A percentile compares a stretch with the other conserved stretches of the same genome.
These are phyloP conservation scores for Ustilago tritici DNA, from an alignment of 1,284 basidiomycete genomes.

Conservation along the genomic window DNA sequence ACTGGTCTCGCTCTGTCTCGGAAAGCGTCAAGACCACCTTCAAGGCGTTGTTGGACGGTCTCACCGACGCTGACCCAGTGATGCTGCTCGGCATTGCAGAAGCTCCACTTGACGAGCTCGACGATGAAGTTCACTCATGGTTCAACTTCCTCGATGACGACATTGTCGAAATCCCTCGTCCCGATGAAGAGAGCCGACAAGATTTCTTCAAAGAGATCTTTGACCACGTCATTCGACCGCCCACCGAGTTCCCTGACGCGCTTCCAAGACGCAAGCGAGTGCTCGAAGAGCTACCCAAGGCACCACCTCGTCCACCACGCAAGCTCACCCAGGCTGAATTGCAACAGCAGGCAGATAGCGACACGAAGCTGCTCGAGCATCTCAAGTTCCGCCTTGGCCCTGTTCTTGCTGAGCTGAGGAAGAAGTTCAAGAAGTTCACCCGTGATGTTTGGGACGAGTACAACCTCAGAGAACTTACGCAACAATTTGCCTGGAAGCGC, in stretches of 20 bases:
- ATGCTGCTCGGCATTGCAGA: conserved; percentile 90
- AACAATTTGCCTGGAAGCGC: conserved; percentile 62
- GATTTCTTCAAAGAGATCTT: conserved; percentile 79
- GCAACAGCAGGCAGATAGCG: conserved; percentile 83
- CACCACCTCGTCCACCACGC: conserved; percentile 87
- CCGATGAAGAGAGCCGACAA: conserved; percentile 74
- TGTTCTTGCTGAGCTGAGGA: conserved; percentile 87
- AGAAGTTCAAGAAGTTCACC: conserved; percentile 91
- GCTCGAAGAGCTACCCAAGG: conserved; percentile 86
- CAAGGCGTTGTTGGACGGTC: conserved; percentile 87
- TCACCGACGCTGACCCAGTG: conserved; percentile 90
- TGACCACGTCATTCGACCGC: conserved; percentile 73
- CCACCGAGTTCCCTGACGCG: conserved; percentile 91
- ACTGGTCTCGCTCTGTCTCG: conserved; percentile 86
- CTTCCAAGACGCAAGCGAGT: conserved; percentile 84
- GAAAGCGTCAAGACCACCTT: conserved; percentile 88
- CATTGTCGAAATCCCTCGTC: conserved; percentile 75
- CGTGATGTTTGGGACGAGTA: conserved; percentile 77
- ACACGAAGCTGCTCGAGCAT: conserved; percentile 82
- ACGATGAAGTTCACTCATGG: conserved; percentile 87
- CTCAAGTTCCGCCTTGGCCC: conserved; percentile 88
- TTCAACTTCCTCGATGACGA: conserved; percentile 85
- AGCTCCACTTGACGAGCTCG: conserved; percentile 78
- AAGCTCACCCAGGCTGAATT: conserved; percentile 86
- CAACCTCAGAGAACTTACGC: conserved; percentile 69